Evolutionary conservation across 106 monocot species (phyloP).

Genomic region (Dendrobium chrysotoxum): DNA sequence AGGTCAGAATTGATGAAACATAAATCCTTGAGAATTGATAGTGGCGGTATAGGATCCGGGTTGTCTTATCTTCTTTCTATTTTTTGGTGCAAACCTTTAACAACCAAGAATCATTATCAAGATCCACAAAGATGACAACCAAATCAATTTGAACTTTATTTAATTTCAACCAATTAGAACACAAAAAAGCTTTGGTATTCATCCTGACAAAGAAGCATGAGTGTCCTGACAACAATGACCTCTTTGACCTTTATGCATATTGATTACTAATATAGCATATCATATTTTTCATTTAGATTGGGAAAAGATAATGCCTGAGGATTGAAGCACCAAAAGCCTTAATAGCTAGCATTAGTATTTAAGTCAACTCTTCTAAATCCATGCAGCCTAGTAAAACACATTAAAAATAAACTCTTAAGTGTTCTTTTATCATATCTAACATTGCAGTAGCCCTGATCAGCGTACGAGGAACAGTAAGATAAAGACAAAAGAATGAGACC

Average conservation of each 20-base stretch:
- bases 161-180: neutral
- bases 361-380: no score
- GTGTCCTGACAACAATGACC: neutral
- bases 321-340: neutral
- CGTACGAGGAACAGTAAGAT: neutral
- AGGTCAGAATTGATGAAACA: no score
- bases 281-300: no score
- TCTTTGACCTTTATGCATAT: neutral
- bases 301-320: no score
- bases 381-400: neutral
- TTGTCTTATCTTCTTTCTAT: neutral
- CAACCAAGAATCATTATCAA: neutral
- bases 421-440: neutral
- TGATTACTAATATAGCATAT: no score
- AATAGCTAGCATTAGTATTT: no score
- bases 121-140: neutral
- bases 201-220: no score
- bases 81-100: neutral
- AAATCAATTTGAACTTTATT: neutral
- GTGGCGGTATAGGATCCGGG: no score
- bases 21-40: no score
- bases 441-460: neutral
- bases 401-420: neutral
- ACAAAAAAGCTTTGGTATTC: neutral
- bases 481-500: slow-evolving; percentile 30